phyloP scores from a whole-genome alignment of 441 rosid genomes.

The Monsonia emarginata region DNA sequence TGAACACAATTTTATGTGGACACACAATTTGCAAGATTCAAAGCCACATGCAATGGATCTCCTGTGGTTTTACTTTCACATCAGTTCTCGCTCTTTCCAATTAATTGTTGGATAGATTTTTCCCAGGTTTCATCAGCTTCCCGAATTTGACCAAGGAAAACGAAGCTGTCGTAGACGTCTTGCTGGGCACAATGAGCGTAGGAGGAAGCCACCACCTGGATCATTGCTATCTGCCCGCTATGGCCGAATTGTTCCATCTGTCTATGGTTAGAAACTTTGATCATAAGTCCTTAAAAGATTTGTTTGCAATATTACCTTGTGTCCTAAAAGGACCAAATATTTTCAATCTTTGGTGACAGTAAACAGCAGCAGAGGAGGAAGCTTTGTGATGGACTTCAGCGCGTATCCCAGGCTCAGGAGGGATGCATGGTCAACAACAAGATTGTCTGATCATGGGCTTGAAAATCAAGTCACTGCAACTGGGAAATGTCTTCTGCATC shows the following conservation, averaged over 20 bases:
- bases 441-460: conserved; percentile 30
- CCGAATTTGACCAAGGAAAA: conserved; percentile 87
- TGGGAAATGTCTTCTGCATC: conserved; percentile 33
- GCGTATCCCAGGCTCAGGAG: conserved; percentile 34
- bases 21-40: too few species aligned
- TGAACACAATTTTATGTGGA: too few species aligned
- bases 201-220: conserved; percentile 77
- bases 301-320: neutral
- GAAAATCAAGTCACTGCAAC: conserved; percentile 24
- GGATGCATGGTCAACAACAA: conserved; percentile 37
- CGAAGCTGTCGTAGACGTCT: conserved; percentile 83
- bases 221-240: conserved; percentile 40
- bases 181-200: conserved; percentile 83
- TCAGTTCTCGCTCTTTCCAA: neutral
- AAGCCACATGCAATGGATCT: neutral
- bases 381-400: conserved; percentile 53
- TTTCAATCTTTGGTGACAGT: conserved; percentile 32
- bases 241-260: conserved; percentile 31
- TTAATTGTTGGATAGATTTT: conserved; percentile 14
- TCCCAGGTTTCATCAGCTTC: conserved; percentile 76
- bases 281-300: neutral
- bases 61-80: neutral
- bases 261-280: conserved; percentile 37
- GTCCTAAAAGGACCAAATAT: neutral
- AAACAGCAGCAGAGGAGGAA: conserved; percentile 35